Evolutionary conservation across 2,329 filamentous ascomycete species (phyloP).

Genomic region (Fusarium sp.): DNA sequence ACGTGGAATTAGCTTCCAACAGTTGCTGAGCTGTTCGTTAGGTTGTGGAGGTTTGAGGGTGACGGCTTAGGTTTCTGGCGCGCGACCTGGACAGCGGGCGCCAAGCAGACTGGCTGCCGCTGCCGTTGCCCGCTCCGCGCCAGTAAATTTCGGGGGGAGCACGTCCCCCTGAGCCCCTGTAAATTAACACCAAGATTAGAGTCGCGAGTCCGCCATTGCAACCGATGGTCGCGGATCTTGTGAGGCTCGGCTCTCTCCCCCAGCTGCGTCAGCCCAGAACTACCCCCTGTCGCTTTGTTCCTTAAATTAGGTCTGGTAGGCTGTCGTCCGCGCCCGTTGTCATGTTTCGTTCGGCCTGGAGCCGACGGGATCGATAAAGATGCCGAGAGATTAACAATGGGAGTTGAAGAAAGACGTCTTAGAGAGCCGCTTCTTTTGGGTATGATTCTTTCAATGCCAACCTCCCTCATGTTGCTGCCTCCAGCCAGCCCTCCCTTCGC

Average conservation of each 20-base stretch:
- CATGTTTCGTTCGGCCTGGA: neutral
- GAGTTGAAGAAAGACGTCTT: neutral
- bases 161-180: neutral
- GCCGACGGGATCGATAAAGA: neutral
- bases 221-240: neutral
- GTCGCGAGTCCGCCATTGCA: neutral
- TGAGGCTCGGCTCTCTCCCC: neutral
- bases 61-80: neutral
- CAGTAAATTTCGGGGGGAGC: neutral
- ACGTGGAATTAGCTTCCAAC: constrained; percentile 22
- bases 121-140: neutral
- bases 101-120: neutral
- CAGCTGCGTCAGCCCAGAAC: neutral
- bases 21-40: neutral
- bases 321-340: neutral
- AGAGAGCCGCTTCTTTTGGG: neutral
- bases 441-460: neutral
- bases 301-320: neutral
- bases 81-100: neutral
- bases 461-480: neutral
- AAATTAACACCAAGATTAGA: neutral
- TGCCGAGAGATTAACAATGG: neutral
- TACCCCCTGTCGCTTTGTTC: neutral
- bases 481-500: neutral
- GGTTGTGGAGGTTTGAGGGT: neutral